Base-by-base conservation (phyloP, 805 yeast species). In the Ogataea degrootiae region DNA sequence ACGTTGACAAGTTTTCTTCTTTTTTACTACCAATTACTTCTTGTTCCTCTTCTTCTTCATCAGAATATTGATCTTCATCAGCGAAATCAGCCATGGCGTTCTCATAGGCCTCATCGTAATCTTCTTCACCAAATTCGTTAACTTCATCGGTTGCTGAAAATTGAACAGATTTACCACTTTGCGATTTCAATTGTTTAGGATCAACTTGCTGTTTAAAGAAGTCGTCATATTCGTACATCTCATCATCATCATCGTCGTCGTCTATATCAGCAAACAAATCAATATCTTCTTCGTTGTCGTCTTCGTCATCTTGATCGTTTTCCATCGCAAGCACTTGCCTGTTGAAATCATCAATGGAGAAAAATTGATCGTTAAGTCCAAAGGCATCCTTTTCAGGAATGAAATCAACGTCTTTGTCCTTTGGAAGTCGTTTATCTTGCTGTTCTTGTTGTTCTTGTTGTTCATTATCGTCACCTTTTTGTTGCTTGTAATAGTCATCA, bases 291-390 rank as follows among this genome's bases (percentile, higher is more conserved):
- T 73, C 81, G 21, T 72, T 76, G 6, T 74, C 81, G 15, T 72
- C 64, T 51, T 85, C 92, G 21, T 72, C 76, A 6, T 71, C 74
- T 39, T 54, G 58, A 6, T 74, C 80, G 14, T 72, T 63, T 51
- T 85, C 92, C 56, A 80, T 74, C 4, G 77, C 85, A 38, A 86
- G 60, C 9, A 85, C 80, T 60, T 87, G 91, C 58, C 77, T 80
- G 64, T 88, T 87, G 71, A 87, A 92, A 45, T 85, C 87, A 54
- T 89, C 96, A 38, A 92, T 79, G 50, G 87, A 82, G 61, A 92
- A 92, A 56, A 90, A 84, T 6, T 82, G 87, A 58, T 88, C 96
- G 61, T 91, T 87, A 31, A 91, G 72, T 1, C 90, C 92, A 57
- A 75, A 77, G 2, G 68, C 74, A 57, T 82, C 87, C 37, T 73